Evolutionary conservation across 2,329 filamentous ascomycete genomes (phyloP).

Genomic region (Rosellinia necatrix): DNA sequence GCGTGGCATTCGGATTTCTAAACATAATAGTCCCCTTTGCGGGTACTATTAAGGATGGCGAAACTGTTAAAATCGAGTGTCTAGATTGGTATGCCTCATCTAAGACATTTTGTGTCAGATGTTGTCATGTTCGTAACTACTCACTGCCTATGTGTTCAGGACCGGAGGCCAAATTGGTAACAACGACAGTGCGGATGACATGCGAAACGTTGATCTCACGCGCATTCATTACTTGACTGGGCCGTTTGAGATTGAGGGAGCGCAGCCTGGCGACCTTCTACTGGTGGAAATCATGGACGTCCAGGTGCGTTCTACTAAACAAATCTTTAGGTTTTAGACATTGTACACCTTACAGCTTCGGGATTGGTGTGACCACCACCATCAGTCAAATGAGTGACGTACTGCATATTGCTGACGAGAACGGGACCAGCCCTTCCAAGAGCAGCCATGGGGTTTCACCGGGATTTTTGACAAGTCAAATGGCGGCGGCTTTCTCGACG

Average conservation of each 20-base stretch:
- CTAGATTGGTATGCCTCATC: constrained; percentile 66
- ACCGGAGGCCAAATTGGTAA: constrained; percentile 84
- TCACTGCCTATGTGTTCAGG: constrained; percentile 41
- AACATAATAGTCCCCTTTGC: constrained; percentile 67
- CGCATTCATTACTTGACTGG: constrained; percentile 86
- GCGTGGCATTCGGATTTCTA: background rate
- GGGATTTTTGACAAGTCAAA: constrained; percentile 81
- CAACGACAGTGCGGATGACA: constrained; percentile 86
- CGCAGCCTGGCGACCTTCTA: constrained; percentile 82
- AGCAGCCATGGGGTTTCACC: constrained; percentile 89
- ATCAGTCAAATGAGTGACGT: background rate
- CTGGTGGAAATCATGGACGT: constrained; percentile 92
- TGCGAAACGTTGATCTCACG: constrained; percentile 83
- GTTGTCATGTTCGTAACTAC: constrained; percentile 1
- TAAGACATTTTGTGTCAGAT: too few species aligned
- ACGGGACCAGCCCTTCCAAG: constrained; percentile 69
- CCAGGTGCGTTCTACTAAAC: constrained; percentile 17
- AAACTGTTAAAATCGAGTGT: constrained; percentile 93
- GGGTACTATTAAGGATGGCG: constrained; percentile 76
- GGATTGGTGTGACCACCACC: too few species aligned
- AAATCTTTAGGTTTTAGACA: too few species aligned
- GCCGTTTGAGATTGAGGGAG: constrained; percentile 83
- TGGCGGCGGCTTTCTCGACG: constrained; percentile 86
- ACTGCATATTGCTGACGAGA: constrained; percentile 4
- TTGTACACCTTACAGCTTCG: too few species aligned